phyloP scores from a whole-genome alignment of 805 yeast species.

The Diddensiella caesifluorescens region DNA sequence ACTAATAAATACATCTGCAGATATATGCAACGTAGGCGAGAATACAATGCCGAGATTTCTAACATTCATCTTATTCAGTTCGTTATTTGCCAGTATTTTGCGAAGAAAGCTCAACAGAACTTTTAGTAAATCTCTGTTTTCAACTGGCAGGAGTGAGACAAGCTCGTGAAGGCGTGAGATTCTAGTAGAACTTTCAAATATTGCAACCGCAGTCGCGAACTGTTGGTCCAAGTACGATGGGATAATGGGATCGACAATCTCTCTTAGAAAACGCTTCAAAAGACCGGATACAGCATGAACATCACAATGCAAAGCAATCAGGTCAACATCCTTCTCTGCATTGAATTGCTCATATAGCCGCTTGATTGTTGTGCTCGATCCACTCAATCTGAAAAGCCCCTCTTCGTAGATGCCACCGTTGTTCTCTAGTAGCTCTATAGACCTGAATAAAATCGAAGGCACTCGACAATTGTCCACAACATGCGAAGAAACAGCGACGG shows the following conservation, averaged over 20 bases:
- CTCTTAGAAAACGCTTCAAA: constrained; percentile 75
- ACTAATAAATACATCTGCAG: constrained; percentile 53
- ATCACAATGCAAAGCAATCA: constrained; percentile 46
- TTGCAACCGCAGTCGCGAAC: constrained; percentile 36
- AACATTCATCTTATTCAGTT: constrained; percentile 75
- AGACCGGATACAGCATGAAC: constrained; percentile 85
- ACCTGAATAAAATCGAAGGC: constrained; percentile 75
- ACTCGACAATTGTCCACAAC: constrained; percentile 42
- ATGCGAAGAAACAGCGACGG: constrained; percentile 46
- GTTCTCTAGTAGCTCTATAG: constrained; percentile 59
- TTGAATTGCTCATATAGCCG: constrained; percentile 67
- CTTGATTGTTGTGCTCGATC: constrained; percentile 73
- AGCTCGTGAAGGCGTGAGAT: constrained; percentile 31
- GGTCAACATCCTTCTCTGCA: constrained; percentile 59
- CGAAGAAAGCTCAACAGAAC: constrained; percentile 64
- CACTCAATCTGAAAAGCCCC: constrained; percentile 87
- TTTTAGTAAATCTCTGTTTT: constrained; percentile 55
- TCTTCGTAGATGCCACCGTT: constrained; percentile 77
- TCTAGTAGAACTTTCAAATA: constrained; percentile 24
- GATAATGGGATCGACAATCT: constrained; percentile 63
- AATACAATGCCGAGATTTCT: constrained; percentile 75
- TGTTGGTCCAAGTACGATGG: constrained; percentile 45
- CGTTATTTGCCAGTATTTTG: constrained; percentile 55
- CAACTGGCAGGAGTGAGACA: constrained; percentile 41
- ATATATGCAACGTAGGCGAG: constrained; percentile 70